Evolutionary conservation across 306 rosid species (phyloP).

Genomic region (Carpinus viminea): DNA sequence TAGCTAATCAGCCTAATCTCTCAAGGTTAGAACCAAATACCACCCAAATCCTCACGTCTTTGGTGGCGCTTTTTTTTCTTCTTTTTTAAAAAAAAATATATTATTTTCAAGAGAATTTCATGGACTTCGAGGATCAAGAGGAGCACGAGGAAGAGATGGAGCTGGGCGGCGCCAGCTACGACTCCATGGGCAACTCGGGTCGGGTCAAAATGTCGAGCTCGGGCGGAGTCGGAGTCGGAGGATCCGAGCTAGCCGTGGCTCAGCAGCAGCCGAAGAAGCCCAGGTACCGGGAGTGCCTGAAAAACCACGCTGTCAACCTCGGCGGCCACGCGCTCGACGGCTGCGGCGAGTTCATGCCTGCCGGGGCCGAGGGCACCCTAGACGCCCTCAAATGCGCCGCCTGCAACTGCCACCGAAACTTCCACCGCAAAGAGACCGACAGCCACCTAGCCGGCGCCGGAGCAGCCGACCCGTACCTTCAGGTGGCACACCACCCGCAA

Average conservation of each 20-base stretch:
- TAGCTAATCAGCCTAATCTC: background rate
- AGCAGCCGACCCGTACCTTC: constrained; percentile 37
- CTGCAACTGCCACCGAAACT: constrained; percentile 94
- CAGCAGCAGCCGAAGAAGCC: constrained; percentile 41
- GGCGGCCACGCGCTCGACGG: constrained; percentile 96
- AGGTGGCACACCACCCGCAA: constrained; percentile 52
- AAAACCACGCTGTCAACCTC: constrained; percentile 83
- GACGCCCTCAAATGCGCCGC: constrained; percentile 95
- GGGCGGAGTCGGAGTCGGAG: constrained; percentile 10
- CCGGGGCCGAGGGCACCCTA: constrained; percentile 71
- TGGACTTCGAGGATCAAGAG: constrained; percentile 88
- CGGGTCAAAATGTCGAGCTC: constrained; percentile 42
- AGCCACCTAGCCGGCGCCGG: background rate
- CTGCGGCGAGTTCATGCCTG: constrained; percentile 81
- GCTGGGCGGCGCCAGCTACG: constrained; percentile 53
- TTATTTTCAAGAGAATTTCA: background rate
- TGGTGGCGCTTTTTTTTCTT: background rate
- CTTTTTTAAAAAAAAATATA: background rate
- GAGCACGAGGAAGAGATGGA: constrained; percentile 81
- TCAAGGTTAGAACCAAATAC: background rate
- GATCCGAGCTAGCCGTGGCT: constrained; percentile 24
- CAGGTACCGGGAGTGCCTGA: constrained; percentile 81
- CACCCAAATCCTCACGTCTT: background rate
- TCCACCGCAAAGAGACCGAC: constrained; percentile 79
- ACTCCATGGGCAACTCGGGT: constrained; percentile 50